Evolutionary conservation across 73 alveolate genomes (phyloP).

Genomic region (Paramecium octaurelia): DNA sequence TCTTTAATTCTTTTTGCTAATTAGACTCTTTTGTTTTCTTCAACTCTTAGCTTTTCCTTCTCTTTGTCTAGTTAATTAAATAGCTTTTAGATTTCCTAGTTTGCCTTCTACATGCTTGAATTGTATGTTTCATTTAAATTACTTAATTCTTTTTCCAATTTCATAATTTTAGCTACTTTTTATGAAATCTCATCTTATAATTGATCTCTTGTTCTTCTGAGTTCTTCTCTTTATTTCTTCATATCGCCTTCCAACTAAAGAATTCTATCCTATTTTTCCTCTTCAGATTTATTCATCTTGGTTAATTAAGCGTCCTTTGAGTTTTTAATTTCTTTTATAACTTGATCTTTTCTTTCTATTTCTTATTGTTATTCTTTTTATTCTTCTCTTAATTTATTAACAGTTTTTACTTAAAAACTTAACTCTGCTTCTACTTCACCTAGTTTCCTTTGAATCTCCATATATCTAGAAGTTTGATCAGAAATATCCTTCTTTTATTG

Average conservation of each 20-base stretch:
- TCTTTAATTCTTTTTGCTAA: neutral
- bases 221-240: neutral
- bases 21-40: neutral
- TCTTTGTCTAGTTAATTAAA: neutral
- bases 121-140: neutral
- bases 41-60: neutral
- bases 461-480: neutral
- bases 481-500: neutral
- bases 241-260: neutral
- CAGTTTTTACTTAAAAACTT: neutral
- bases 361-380: neutral
- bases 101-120: neutral
- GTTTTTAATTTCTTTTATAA: neutral
- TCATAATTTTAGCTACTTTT: neutral
- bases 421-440: neutral
- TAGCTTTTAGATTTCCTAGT: neutral
- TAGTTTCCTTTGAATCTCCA: neutral
- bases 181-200: neutral
- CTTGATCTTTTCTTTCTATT: neutral
- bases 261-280: neutral
- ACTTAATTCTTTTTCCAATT: neutral
- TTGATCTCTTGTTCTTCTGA: neutral
- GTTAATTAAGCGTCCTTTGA: neutral
- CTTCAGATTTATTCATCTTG: neutral
- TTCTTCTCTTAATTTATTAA: neutral